These are phyloP conservation scores for Chrysanthemum lavandulifolium DNA, from an alignment of 129 eudicot genomes.

Conservation along the genomic window DNA sequence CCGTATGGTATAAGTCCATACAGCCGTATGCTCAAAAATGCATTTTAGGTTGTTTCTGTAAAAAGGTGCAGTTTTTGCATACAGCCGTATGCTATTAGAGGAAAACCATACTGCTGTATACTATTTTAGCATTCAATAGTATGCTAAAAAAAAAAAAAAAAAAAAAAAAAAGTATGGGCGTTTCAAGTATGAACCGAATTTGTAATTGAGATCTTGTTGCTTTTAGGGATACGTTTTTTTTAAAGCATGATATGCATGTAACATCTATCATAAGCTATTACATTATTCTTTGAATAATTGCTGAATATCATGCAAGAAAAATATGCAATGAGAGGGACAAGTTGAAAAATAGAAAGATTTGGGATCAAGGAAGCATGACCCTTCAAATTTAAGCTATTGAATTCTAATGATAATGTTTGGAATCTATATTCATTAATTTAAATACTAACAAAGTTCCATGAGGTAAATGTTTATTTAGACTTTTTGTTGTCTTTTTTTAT, in stretches of 20 bases:
- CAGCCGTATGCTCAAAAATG: too few relatives aligned
- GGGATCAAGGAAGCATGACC: conserved; percentile 39
- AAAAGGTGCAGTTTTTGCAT: too few relatives aligned
- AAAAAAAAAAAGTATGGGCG: too few relatives aligned
- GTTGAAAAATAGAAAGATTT: conserved; percentile 33
- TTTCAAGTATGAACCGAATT: too few relatives aligned
- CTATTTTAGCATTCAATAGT: too few relatives aligned
- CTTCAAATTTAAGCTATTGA: conserved; percentile 33
- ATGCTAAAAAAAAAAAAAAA: too few relatives aligned
- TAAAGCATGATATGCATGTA: conserved; percentile 18
- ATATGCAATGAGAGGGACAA: conserved; percentile 24
- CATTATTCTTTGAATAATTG: conserved; percentile 15
- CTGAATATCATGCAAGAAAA: conserved; percentile 13
- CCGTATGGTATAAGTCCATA: too few relatives aligned
- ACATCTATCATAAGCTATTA: neutral
- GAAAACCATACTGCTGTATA: too few relatives aligned
- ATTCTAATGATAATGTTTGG: conserved; percentile 23
- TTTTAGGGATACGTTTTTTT: too few relatives aligned
- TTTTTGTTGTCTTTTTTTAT: conserved; percentile 21
- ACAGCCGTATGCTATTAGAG: too few relatives aligned
- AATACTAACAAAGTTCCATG: conserved; percentile 21
- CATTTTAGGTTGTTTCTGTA: too few relatives aligned
- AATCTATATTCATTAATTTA: conserved; percentile 21
- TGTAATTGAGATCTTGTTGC: too few relatives aligned
- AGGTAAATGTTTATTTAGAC: conserved; percentile 21